Evolutionary conservation across 2,329 filamentous ascomycete species (phyloP).

Genomic region (Zalaria obscura): DNA sequence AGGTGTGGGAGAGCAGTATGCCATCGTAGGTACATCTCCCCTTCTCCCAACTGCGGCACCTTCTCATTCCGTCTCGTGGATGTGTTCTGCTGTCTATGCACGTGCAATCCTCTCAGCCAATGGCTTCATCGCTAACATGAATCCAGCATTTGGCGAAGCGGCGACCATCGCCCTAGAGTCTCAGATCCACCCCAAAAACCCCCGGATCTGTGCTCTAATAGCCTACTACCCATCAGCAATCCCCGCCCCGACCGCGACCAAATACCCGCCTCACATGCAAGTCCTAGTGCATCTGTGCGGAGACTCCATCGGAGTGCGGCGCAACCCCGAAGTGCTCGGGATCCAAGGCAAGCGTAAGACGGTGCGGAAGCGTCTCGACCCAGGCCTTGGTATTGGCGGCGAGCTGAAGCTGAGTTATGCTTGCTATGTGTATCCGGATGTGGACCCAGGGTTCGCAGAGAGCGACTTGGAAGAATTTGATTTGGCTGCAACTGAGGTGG

Average conservation of each 20-base stretch:
- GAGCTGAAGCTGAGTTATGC: conserved; percentile 23
- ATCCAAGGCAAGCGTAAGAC: conserved; percentile 36
- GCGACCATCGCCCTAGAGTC: conserved; percentile 45
- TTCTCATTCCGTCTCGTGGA: too few species aligned
- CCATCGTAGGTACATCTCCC: conserved; percentile 40
- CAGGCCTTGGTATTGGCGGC: conserved; percentile 36
- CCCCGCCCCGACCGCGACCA: conserved; percentile 33
- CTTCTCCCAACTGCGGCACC: conserved; percentile 4
- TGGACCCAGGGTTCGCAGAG: conserved; percentile 55
- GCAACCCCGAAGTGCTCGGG: conserved; percentile 36
- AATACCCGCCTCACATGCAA: conserved; percentile 27
- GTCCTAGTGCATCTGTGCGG: conserved; percentile 46
- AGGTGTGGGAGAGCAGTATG: conserved; percentile 45
- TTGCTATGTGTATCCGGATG: conserved; percentile 41
- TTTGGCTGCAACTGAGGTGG: conserved; percentile 46
- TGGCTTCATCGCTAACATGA: background rate
- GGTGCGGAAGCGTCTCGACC: conserved; percentile 32
- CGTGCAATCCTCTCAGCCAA: too few species aligned
- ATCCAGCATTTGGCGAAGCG: conserved; percentile 45
- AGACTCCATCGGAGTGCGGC: conserved; percentile 29
- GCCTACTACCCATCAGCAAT: conserved; percentile 50
- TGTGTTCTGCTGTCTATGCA: too few species aligned
- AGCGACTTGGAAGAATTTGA: conserved; percentile 55
- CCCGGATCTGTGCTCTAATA: conserved; percentile 43
- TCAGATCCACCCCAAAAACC: conserved; percentile 38